Percentiles rank a stretch among this genome's conserved stretches.
Evolutionary conservation across 495 filamentous ascomycete species (phyloP).

Genomic region (Penicillium lividum): DNA sequence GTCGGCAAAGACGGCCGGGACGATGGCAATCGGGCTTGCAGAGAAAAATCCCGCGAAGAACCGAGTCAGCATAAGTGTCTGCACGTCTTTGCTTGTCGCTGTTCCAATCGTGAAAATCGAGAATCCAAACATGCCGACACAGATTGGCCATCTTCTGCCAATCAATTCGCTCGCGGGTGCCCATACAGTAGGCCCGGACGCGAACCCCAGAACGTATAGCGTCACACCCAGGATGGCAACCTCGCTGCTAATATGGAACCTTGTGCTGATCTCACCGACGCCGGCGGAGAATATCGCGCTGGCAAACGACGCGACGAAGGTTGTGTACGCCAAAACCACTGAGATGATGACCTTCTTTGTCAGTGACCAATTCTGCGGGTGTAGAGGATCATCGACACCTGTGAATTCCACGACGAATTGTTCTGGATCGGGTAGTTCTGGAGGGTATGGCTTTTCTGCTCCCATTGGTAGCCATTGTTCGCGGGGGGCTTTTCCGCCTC

Average conservation of each 20-base stretch:
- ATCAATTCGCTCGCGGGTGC: conserved; percentile 75
- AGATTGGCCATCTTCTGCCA: conserved; percentile 58
- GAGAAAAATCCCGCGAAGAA: conserved; percentile 54
- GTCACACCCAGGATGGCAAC: conserved; percentile 55
- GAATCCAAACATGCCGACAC: conserved; percentile 52
- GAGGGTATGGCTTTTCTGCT: conserved; percentile 47
- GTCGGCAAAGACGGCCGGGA: conserved; percentile 52
- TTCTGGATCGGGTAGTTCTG: conserved; percentile 42
- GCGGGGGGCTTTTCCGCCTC: conserved; percentile 17
- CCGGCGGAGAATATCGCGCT: conserved; percentile 57
- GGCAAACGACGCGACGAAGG: conserved; percentile 53
- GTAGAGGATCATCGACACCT: conserved; percentile 49
- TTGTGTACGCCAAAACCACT: conserved; percentile 46
- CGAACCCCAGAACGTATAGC: conserved; percentile 57
- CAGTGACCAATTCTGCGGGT: conserved; percentile 55
- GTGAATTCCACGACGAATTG: conserved; percentile 57
- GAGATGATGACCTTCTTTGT: conserved; percentile 27
- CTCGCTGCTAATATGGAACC: conserved; percentile 51
- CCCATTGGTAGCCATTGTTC: conserved; percentile 39
- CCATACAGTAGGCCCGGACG: conserved; percentile 55
- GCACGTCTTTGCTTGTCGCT: conserved; percentile 58
- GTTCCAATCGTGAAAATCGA: conserved; percentile 56
- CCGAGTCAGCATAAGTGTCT: conserved; percentile 52
- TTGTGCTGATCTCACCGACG: conserved; percentile 32
- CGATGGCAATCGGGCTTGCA: conserved; percentile 48